Conservation (phyloP, 208 protist genomes). For the Wallacemonas sp. region DNA sequence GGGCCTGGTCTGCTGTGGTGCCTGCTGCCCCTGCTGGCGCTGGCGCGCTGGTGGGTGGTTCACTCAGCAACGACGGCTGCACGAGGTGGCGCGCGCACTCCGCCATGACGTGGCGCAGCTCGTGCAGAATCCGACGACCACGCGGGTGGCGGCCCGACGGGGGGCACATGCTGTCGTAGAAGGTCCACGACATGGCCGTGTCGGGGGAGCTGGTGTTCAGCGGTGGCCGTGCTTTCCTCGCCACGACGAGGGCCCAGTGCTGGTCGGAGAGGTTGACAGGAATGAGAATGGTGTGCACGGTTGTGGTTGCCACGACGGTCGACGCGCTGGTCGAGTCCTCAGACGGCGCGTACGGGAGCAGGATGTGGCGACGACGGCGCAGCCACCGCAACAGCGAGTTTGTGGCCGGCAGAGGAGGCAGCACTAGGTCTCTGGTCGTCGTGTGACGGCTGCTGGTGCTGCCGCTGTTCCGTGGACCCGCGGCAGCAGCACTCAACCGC, state of each 20-base stretch:
- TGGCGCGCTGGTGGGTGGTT: not conserved
- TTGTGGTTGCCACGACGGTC: constrained; percentile 1
- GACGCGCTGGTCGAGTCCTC: not conserved
- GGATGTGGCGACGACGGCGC: constrained; percentile 55
- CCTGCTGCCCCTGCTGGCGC: not conserved
- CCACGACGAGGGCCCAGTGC: constrained; percentile 80
- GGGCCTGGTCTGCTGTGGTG: too few relatives aligned
- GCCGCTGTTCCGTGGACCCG: too few relatives aligned
- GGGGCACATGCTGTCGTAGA: constrained; percentile 73
- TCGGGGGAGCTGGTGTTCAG: too few relatives aligned
- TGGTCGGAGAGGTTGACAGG: constrained; percentile 70
- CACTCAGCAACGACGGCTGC: constrained; percentile 3
- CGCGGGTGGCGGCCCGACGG: constrained; percentile 22
- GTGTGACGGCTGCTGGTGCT: too few relatives aligned
- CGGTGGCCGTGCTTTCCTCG: constrained; percentile 31
- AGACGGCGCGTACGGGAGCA: constrained; percentile 36
- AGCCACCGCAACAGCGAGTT: constrained; percentile 75
- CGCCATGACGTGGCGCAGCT: constrained; percentile 17
- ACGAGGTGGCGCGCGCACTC: constrained; percentile 22
- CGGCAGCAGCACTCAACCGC: too few relatives aligned
- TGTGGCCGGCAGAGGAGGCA: constrained; percentile 29
- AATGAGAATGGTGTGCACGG: constrained; percentile 62
- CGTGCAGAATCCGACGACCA: not conserved
- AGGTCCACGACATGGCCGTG: constrained; percentile 28
- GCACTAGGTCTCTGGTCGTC: not conserved